Percentiles rank a stretch among this genome's conserved stretches.
Evolutionary conservation across 2,329 filamentous ascomycete species (phyloP).

Genomic region (Xylogone sp.): DNA sequence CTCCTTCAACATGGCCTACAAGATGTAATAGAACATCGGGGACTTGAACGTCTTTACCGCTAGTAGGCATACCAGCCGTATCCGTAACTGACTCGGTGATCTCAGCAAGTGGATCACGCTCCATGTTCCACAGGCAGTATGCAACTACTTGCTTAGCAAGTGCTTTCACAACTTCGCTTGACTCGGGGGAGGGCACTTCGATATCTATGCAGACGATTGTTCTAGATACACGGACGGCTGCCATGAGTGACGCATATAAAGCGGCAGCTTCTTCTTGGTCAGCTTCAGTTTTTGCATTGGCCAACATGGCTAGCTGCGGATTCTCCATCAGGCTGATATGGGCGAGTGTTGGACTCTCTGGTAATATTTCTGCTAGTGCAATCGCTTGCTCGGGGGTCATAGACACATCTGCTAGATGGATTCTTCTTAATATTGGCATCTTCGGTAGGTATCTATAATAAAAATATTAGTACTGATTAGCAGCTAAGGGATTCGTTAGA

Average conservation of each 20-base stretch:
- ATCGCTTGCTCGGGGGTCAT: conserved; percentile 87
- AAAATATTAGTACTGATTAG: conserved; percentile 11
- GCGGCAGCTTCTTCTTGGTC: conserved; percentile 91
- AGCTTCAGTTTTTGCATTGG: conserved; percentile 72
- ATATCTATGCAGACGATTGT: conserved; percentile 88
- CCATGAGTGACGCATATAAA: conserved; percentile 85
- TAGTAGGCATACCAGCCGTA: conserved; percentile 32
- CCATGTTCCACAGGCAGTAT: conserved; percentile 89
- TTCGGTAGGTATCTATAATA: conserved; percentile 68
- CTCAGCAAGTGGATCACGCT: conserved; percentile 67
- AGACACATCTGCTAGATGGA: conserved; percentile 82
- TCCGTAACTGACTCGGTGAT: conserved; percentile 40
- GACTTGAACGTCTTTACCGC: conserved; percentile 54
- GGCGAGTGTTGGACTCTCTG: conserved; percentile 75
- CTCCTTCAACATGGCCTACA: conserved; percentile 63
- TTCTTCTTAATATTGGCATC: conserved; percentile 71
- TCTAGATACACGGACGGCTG: conserved; percentile 77
- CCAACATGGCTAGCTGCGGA: conserved; percentile 63
- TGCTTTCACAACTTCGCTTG: conserved; percentile 88
- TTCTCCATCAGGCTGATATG: conserved; percentile 89
- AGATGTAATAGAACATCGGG: conserved; percentile 85
- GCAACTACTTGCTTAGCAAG: conserved; percentile 92
- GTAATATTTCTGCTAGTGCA: conserved; percentile 82
- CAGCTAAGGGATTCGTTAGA: not conserved
- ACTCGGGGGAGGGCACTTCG: conserved; percentile 75